Conservation (phyloP, 2,329 filamentous ascomycete genomes). For the Pseudopyricularia cyperi region DNA sequence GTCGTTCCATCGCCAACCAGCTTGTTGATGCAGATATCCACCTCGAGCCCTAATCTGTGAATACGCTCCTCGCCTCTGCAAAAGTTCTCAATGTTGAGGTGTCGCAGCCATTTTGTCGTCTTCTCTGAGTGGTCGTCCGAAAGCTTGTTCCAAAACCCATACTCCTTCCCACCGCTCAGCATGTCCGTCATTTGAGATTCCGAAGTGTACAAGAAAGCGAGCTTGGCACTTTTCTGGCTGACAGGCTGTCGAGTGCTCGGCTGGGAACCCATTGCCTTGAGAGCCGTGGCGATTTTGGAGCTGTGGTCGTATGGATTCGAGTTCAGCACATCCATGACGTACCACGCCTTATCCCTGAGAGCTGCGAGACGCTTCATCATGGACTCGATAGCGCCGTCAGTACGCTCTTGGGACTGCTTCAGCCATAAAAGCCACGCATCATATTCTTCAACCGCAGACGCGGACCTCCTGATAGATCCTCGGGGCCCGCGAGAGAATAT, state of each 20-base stretch:
- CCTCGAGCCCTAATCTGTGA: slow-evolving; percentile 82
- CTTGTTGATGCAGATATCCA: slow-evolving; percentile 75
- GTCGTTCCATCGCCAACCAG: slow-evolving; percentile 46
- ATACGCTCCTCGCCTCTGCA: slow-evolving; percentile 92
- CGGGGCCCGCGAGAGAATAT: slow-evolving; percentile 61
- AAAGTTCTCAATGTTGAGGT: slow-evolving; percentile 78
- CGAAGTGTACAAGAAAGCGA: slow-evolving; percentile 61
- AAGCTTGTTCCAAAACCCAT: slow-evolving; percentile 87
- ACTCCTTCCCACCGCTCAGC: slow-evolving; percentile 67
- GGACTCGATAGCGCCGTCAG: slow-evolving; percentile 59
- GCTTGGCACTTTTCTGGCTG: slow-evolving; percentile 21
- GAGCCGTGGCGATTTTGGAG: slow-evolving; percentile 69
- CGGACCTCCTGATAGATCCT: slow-evolving; percentile 55
- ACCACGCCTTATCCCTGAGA: slow-evolving; percentile 97
- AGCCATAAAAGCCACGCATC: slow-evolving; percentile 75
- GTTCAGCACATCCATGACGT: slow-evolving; percentile 83
- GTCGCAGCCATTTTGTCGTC: slow-evolving; percentile 69
- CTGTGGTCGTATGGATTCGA: slow-evolving; percentile 82
- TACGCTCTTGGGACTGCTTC: slow-evolving; percentile 67
- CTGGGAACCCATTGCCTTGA: slow-evolving; percentile 69
- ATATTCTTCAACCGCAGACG: slow-evolving; percentile 63
- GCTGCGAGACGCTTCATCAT: slow-evolving; percentile 64
- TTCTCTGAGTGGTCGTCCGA: slow-evolving; percentile 90
- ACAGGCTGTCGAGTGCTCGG: neutral
- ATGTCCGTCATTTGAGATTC: slow-evolving; percentile 81